Evolutionary conservation across 257 asterid genomes (phyloP).

Genomic region (Jacaranda mimosifolia): DNA sequence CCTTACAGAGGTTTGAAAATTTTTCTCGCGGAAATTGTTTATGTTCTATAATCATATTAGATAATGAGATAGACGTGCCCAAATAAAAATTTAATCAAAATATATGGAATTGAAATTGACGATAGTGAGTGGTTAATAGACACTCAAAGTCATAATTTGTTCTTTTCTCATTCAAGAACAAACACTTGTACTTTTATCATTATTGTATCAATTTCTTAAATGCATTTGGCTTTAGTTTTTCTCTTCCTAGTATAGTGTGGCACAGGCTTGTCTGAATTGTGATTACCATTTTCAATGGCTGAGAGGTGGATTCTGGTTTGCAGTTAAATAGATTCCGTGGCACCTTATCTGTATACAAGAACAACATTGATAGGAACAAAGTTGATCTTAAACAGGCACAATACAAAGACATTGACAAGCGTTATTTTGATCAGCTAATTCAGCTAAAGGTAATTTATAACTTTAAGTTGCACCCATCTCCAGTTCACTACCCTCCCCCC

Average conservation of each 20-base stretch:
- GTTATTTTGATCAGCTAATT: slow-evolving; percentile 93
- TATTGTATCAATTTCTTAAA: slow-evolving; percentile 16
- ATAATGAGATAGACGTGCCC: slow-evolving; percentile 2
- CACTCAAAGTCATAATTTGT: not conserved
- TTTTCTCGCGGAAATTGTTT: slow-evolving; percentile 24
- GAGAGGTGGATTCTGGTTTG: slow-evolving; percentile 40
- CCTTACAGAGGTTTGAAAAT: slow-evolving; percentile 78
- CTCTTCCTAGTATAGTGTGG: not conserved
- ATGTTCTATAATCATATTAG: slow-evolving; percentile 1
- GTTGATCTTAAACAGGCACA: slow-evolving; percentile 91
- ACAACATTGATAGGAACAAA: slow-evolving; percentile 78
- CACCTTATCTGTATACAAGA: slow-evolving; percentile 80
- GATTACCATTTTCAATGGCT: slow-evolving; percentile 22
- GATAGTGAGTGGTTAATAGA: slow-evolving; percentile 13
- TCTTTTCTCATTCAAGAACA: slow-evolving; percentile 8
- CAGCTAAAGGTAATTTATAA: slow-evolving; percentile 82
- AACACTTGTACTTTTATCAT: not conserved
- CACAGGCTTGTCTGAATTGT: slow-evolving; percentile 20
- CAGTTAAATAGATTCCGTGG: slow-evolving; percentile 87
- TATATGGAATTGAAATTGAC: slow-evolving; percentile 20
- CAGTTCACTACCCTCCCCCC: not conserved
- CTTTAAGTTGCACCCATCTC: slow-evolving; percentile 17
- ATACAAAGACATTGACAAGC: slow-evolving; percentile 95
- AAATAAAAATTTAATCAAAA: slow-evolving; percentile 15
- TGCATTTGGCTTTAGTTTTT: slow-evolving; percentile 7